phyloP scores from a whole-genome alignment of 345 rosid genomes.

The Citrus reticulata region DNA sequence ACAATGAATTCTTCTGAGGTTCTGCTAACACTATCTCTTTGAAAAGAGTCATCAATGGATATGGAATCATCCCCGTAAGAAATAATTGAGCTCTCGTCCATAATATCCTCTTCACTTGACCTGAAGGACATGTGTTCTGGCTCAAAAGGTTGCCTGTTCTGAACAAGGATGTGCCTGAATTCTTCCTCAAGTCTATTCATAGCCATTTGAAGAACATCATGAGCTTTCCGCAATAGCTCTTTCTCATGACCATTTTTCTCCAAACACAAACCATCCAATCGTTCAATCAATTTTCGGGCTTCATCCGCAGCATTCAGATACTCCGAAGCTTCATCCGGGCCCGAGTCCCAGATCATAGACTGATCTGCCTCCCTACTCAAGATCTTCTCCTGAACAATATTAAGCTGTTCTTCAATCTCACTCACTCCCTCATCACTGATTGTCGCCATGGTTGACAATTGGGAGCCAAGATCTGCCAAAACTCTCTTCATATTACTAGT shows the following conservation, averaged over 20 bases:
- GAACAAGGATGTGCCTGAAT: slow-evolving; percentile 66
- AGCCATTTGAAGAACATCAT: slow-evolving; percentile 73
- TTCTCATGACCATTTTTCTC: slow-evolving; percentile 30
- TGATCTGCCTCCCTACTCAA: slow-evolving; percentile 64
- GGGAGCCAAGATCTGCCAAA: slow-evolving; percentile 56
- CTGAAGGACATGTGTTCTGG: slow-evolving; percentile 65
- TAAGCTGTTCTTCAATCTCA: slow-evolving; percentile 47
- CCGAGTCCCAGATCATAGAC: slow-evolving; percentile 72
- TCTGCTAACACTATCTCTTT: slow-evolving; percentile 55
- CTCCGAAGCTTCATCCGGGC: slow-evolving; percentile 44
- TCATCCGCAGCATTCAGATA: slow-evolving; percentile 62
- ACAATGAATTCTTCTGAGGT: slow-evolving; percentile 45
- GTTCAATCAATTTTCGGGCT: slow-evolving; percentile 46
- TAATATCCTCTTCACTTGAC: slow-evolving; percentile 57
- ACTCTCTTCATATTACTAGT: slow-evolving; percentile 48
- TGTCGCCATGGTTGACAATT: slow-evolving; percentile 45
- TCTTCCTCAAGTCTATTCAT: slow-evolving; percentile 91
- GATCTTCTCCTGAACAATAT: slow-evolving; percentile 59
- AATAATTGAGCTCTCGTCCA: slow-evolving; percentile 43
- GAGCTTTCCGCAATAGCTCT: slow-evolving; percentile 51
- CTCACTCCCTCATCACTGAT: slow-evolving; percentile 28
- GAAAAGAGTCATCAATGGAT: slow-evolving; percentile 51
- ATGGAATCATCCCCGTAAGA: slow-evolving; percentile 67
- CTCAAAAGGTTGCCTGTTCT: slow-evolving; percentile 63
- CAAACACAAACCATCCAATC: slow-evolving; percentile 37